Evolutionary conservation across 306 rosid genomes (phyloP).

Genomic region (Quercus agrifolia): DNA sequence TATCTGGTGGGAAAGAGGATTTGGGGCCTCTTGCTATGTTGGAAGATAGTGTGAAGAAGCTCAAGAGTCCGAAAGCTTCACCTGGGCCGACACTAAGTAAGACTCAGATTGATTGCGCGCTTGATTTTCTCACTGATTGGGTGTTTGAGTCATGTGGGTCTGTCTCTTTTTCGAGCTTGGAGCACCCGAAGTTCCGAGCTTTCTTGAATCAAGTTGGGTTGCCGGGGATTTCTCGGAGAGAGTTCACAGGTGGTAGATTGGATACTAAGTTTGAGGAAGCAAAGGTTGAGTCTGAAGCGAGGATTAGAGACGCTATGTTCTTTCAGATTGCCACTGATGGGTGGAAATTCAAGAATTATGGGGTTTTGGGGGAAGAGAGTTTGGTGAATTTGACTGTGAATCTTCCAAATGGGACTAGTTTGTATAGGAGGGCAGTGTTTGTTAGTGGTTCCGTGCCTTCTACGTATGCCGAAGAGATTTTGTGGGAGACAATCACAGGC

Average conservation of each 20-base stretch:
- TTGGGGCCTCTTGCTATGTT: conserved; percentile 89
- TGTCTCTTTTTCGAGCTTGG: conserved; percentile 71
- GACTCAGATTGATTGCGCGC: conserved; percentile 60
- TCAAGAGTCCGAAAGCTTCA: conserved; percentile 87
- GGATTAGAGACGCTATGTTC: conserved; percentile 88
- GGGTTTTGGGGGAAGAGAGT: conserved; percentile 38
- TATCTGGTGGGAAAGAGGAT: conserved; percentile 92
- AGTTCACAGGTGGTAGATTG: conserved; percentile 50
- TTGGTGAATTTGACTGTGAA: conserved; percentile 75
- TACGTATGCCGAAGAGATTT: conserved; percentile 72
- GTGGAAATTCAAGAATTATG: conserved; percentile 53
- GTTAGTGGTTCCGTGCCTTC: conserved; percentile 68
- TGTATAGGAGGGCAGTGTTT: conserved; percentile 75
- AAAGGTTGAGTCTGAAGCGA: conserved; percentile 68
- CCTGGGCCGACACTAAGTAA: conserved; percentile 68
- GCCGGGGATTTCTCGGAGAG: conserved; percentile 59
- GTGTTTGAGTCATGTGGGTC: conserved; percentile 79
- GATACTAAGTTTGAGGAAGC: conserved; percentile 67
- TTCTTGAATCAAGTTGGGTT: conserved; percentile 79
- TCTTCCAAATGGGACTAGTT: conserved; percentile 89
- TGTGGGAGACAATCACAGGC: conserved; percentile 86
- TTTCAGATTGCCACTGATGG: conserved; percentile 83
- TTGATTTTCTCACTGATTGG: conserved; percentile 82
- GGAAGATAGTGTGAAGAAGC: conserved; percentile 93
- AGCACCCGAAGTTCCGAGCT: conserved; percentile 80